phyloP scores from a whole-genome alignment of 2,329 filamentous ascomycete species.

The Macrophomina pseudophaseolina region DNA sequence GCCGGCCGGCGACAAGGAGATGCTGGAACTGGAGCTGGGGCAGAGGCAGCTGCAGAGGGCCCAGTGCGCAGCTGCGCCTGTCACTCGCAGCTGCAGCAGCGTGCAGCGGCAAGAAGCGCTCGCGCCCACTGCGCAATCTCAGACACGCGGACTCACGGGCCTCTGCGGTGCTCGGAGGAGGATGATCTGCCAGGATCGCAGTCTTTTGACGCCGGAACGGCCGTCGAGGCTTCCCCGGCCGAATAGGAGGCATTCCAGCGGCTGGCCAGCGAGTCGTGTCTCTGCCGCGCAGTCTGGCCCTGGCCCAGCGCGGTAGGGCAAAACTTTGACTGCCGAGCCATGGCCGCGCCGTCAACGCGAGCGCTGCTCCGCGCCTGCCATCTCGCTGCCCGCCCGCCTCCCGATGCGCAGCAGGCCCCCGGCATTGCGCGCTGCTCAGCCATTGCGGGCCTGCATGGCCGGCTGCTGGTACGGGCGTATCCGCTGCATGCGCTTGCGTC shows the following conservation, averaged over 20 bases:
- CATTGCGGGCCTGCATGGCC: not conserved
- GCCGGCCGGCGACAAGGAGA: not conserved
- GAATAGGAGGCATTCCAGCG: constrained; percentile 21
- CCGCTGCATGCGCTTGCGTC: constrained; percentile 6
- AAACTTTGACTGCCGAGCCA: not conserved
- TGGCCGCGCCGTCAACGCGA: not conserved
- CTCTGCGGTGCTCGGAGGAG: not conserved
- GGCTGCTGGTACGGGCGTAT: constrained; percentile 7
- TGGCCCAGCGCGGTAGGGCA: not conserved
- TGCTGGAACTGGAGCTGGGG: too few relatives aligned
- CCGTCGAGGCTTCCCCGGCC: constrained; percentile 15
- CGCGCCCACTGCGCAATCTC: constrained; percentile 17
- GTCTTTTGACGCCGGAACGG: constrained; percentile 24
- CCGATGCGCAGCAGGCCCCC: not conserved
- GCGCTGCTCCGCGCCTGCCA: not conserved
- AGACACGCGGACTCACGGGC: constrained; percentile 23
- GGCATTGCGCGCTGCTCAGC: not conserved
- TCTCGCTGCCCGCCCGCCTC: not conserved
- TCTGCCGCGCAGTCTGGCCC: constrained; percentile 1
- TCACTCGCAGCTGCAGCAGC: constrained; percentile 2
- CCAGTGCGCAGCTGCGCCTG: constrained; percentile 10
- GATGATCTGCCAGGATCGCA: constrained; percentile 18
- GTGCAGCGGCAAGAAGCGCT: constrained; percentile 3
- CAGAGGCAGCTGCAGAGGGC: constrained; percentile 1
- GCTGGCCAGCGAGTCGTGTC: constrained; percentile 3